These are phyloP conservation scores for Rosa hybrid DNA, from an alignment of 331 rosid species.

Conservation along the genomic window DNA sequence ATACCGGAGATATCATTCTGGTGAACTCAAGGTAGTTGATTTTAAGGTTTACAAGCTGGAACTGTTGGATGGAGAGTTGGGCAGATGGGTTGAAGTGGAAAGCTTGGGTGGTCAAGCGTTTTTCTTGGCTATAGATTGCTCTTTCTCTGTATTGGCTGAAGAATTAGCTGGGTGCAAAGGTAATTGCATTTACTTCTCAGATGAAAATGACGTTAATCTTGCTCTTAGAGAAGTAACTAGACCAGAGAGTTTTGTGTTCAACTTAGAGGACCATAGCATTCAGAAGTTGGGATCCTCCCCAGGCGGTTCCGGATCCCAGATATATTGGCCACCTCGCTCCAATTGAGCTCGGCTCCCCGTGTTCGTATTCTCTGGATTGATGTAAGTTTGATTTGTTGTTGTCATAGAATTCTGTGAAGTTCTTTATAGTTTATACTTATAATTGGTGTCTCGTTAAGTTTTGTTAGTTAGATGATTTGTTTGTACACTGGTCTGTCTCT, in stretches of 20 bases:
- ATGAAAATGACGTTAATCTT: not conserved
- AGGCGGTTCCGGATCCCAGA: conserved; percentile 16
- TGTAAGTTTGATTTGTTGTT: not conserved
- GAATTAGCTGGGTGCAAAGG: conserved; percentile 38
- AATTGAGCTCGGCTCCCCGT: not conserved
- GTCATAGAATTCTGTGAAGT: not conserved
- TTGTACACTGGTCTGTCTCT: too few species aligned
- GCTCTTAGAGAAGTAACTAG: conserved; percentile 3
- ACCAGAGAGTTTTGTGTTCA: conserved; percentile 31
- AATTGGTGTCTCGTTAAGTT: not conserved
- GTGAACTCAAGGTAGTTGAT: not conserved
- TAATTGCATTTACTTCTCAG: conserved; percentile 49
- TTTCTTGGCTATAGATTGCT: conserved; percentile 41
- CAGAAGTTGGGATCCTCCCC: conserved; percentile 10
- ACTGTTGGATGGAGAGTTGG: conserved; percentile 40
- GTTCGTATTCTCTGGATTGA: not conserved
- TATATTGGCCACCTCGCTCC: conserved; percentile 11
- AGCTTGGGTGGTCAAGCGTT: conserved; percentile 42
- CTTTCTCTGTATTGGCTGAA: conserved; percentile 34
- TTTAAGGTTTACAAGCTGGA: conserved; percentile 53
- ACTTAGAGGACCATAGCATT: conserved; percentile 27
- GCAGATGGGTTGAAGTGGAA: conserved; percentile 51
- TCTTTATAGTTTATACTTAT: too few species aligned
- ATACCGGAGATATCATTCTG: not conserved
- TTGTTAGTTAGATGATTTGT: not conserved